Base-by-base conservation (phyloP, 345 rosid species). In the Alliaria petiolata region DNA sequence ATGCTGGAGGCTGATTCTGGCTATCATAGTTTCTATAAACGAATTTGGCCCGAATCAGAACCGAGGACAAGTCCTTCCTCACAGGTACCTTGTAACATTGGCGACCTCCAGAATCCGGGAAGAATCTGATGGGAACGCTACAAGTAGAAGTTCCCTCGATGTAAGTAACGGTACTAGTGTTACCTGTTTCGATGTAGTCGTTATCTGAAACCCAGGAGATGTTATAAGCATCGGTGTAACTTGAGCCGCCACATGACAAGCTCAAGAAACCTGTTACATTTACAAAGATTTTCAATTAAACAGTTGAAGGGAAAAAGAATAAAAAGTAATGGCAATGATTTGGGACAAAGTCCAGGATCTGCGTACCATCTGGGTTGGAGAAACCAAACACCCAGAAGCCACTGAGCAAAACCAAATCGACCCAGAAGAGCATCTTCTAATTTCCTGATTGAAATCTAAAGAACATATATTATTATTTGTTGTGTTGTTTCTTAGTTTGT, bases 251-350 rank as follows among this genome's bases (percentile, higher is more conserved):
- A 74, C 98, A 93, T 2, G 88, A 72, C 47, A 93, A 79, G 65
- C 98, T 93, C 82, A 93, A 75, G 81, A 87, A 93, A 81, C 92
- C 98, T 93, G 91, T 65, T 61, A 10, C 71, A 59, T 65, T n/a
- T 11, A 51, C 11, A 42, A 33, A 53, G 56, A 62, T 50, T n/a
- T n/a, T 35, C 2, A 12, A 33, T 67, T 45, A 58, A 67, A 74
- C 12, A 58, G 50, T 57, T 50, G 8, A 22, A 52, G 15, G 2
- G 25, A 42, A 1, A 62, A 20, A 14, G 1, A 46, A 30, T 1
- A 6, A 4, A 62, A 45, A 10, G 12, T 4, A 12, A 16, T 5
- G 38, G 6, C 39, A 15, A 13, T 25, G 22, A 38, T 14, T 35
- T 51, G 26, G 33, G 70, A 64, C 22, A 28, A 31, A 40, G 53